Base-by-base conservation (phyloP, 164 flowering plant genomes). In the Echeveria elegans region DNA sequence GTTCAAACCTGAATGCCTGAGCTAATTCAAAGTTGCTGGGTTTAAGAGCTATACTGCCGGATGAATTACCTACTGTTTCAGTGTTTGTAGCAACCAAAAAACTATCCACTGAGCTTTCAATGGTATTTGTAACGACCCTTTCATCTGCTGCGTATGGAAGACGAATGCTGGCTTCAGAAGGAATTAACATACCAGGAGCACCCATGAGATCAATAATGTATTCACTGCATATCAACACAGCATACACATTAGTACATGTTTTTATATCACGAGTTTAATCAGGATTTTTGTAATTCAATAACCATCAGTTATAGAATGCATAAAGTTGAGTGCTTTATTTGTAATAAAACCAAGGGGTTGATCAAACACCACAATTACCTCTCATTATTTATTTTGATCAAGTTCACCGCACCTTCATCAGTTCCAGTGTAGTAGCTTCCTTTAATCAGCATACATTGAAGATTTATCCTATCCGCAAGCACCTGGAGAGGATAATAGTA, bases 391-490 rank as follows among this genome's bases (percentile, higher is more conserved):
- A 81, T 65, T 79, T 80, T 89, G 52, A 94, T 86, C 80, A 94
- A 71, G 77, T 89, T 91, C 61, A 94, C 90, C 73, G 97, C 99
- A 67, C 96, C 99, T 66, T 94, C 99, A 79, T 91, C 97, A 43
- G 94, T 88, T 67, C 97, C 97, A 71, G 96, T 94, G 72, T 87
- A 94, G 77, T 86, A 88, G 80, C 96, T 91, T 58, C 99, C 96
- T 75, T 94, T 94, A 68, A 94, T 89, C 75, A 94, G 87, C 88
- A 85, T 88, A 68, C 99, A 94, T 43, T 94, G 96, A 72, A 94
- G 87, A 77, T 77, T 77, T 74, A 91, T 81, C 77, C 74, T 86
- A 80, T 94, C 99, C 66, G 97, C 96, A 48, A 94, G 90, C 45
- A 91, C 99, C 99, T 94, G 75, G 56, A 61, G 81, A 45, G 68